These are phyloP conservation scores for Talaromyces adpressus DNA, from an alignment of 495 filamentous ascomycete species.

Conservation along the genomic window DNA sequence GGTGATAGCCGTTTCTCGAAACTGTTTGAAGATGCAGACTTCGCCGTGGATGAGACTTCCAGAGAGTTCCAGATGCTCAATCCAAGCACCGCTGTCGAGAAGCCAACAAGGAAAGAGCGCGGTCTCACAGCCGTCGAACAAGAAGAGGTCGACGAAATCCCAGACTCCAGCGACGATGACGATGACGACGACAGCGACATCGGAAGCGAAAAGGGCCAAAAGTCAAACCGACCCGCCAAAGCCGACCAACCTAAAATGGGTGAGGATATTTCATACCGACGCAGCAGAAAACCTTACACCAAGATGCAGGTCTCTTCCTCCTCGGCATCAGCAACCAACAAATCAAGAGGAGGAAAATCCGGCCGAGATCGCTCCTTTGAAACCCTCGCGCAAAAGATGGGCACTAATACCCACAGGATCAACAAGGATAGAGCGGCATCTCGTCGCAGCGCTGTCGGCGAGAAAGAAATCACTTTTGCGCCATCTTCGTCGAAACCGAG, in stretches of 20 bases:
- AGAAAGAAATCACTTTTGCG: slow-evolving; percentile 79
- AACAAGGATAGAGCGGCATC: slow-evolving; percentile 22
- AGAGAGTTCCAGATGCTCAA: slow-evolving; percentile 82
- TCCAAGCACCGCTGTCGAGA: slow-evolving; percentile 58
- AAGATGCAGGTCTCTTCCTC: slow-evolving; percentile 54
- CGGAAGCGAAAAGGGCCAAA: slow-evolving; percentile 31
- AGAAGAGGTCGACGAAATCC: slow-evolving; percentile 47
- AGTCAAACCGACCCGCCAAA: slow-evolving; percentile 9
- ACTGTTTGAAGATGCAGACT: slow-evolving; percentile 89
- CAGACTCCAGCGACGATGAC: slow-evolving; percentile 35
- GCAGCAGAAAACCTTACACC: slow-evolving; percentile 45
- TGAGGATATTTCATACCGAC: slow-evolving; percentile 25
- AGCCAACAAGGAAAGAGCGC: slow-evolving; percentile 31
- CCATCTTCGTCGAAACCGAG: slow-evolving; percentile 37
- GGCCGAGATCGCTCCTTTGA: slow-evolving; percentile 60
- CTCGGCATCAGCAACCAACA: slow-evolving; percentile 15
- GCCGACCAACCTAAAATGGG: slow-evolving; percentile 17
- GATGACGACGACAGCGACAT: slow-evolving; percentile 34
- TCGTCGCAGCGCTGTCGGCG: slow-evolving; percentile 63
- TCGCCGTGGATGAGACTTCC: slow-evolving; percentile 84
- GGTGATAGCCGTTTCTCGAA: slow-evolving; percentile 77
- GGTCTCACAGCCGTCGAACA: slow-evolving; percentile 64
- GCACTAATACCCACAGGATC: slow-evolving; percentile 11
- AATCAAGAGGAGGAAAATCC: not conserved
- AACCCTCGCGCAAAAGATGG: slow-evolving; percentile 51